Evolutionary conservation across 2,329 filamentous ascomycete species (phyloP).

Genomic region (Penicillium palitans): DNA sequence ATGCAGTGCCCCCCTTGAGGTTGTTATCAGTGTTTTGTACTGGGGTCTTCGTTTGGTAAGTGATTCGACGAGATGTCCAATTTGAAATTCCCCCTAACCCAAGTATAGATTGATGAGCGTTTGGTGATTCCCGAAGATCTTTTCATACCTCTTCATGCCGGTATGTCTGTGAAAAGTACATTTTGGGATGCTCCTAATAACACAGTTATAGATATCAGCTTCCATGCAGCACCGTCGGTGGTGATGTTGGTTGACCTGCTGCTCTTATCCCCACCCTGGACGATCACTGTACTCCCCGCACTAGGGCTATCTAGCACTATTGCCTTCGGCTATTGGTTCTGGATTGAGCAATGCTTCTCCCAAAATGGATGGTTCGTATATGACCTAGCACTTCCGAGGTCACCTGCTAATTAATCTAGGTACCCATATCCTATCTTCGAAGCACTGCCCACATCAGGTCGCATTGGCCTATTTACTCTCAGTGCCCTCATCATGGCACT

Average conservation of each 20-base stretch:
- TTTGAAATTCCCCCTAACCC: conserved; percentile 5
- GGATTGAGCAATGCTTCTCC: conserved; percentile 61
- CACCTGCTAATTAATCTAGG: conserved; percentile 44
- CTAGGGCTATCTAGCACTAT: conserved; percentile 52
- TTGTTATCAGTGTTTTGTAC: conserved; percentile 61
- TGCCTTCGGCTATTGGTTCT: conserved; percentile 63
- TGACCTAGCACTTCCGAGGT: no score
- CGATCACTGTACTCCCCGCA: conserved; percentile 54
- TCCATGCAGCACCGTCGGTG: conserved; percentile 55
- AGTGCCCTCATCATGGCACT: conserved; percentile 71
- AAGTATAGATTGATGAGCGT: conserved; percentile 42
- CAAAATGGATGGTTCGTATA: conserved; percentile 59
- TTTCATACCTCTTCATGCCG: conserved; percentile 38
- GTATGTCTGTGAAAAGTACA: conserved; percentile 34
- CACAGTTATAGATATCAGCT: conserved; percentile 41
- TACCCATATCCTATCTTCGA: conserved; percentile 88
- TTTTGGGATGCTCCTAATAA: conserved; percentile 8
- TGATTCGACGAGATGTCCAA: conserved; percentile 2
- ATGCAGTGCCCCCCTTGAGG: conserved; percentile 60
- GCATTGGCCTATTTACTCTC: conserved; percentile 66
- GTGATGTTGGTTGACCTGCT: conserved; percentile 57
- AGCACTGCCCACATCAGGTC: conserved; percentile 63
- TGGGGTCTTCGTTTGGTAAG: conserved; percentile 57
- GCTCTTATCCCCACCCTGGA: conserved; percentile 62
- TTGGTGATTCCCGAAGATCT: conserved; percentile 53